phyloP scores from a whole-genome alignment of 352 stramenopile genomes.

The Pythium aphanidermatum region DNA sequence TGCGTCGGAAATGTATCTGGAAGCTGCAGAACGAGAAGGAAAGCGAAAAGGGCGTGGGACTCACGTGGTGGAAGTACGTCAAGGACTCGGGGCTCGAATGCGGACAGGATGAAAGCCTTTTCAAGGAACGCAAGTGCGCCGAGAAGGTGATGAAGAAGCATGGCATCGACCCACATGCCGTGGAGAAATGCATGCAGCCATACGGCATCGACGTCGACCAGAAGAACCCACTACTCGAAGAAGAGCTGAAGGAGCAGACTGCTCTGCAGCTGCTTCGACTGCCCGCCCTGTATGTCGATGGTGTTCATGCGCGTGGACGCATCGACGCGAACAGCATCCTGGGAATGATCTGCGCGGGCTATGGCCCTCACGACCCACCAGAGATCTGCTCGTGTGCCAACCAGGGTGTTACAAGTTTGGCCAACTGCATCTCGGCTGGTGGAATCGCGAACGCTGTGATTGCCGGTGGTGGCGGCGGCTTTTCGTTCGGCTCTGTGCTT shows the following conservation, averaged over 20 bases:
- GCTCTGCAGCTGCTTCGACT: slow-evolving; percentile 89
- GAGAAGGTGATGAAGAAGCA: slow-evolving; percentile 89
- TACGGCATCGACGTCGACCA: slow-evolving; percentile 86
- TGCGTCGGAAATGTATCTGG: slow-evolving; percentile 95
- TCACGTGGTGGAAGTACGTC: slow-evolving; percentile 95
- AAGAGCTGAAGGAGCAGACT: slow-evolving; percentile 87
- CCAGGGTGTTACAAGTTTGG: slow-evolving; percentile 44
- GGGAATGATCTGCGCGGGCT: slow-evolving; percentile 82
- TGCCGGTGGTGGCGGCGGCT: slow-evolving; percentile 41
- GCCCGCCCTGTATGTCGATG: slow-evolving; percentile 94
- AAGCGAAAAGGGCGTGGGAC: slow-evolving; percentile 75
- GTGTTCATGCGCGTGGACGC: slow-evolving; percentile 86
- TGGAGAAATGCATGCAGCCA: slow-evolving; percentile 93
- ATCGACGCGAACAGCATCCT: slow-evolving; percentile 86
- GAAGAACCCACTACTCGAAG: slow-evolving; percentile 86
- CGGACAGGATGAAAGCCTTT: slow-evolving; percentile 74
- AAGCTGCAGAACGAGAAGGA: slow-evolving; percentile 72
- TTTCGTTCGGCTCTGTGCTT: slow-evolving; percentile 80
- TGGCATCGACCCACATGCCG: slow-evolving; percentile 70
- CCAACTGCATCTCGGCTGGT: slow-evolving; percentile 68
- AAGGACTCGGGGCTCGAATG: slow-evolving; percentile 88
- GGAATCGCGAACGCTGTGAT: slow-evolving; percentile 58
- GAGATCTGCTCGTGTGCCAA: slow-evolving; percentile 71
- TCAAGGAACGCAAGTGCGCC: slow-evolving; percentile 85
- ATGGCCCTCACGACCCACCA: slow-evolving; percentile 72